phyloP scores from a whole-genome alignment of 768 basidiomycete genomes.

The Podaxis sp. region DNA sequence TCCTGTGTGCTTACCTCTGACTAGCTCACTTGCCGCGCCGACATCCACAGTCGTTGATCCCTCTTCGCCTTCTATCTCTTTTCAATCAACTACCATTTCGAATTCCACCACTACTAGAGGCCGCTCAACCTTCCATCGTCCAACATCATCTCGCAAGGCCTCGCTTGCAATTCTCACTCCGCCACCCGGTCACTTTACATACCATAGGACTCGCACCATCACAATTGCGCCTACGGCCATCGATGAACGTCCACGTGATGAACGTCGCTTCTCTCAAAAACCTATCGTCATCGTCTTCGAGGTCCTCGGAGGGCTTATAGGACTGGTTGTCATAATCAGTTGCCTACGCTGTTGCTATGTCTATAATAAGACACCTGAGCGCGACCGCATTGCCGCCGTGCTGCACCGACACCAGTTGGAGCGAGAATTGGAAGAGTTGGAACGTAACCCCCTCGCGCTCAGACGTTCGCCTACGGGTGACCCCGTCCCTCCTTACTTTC shows the following conservation, averaged over 20 bases:
- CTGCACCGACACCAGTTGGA: conserved; percentile 46
- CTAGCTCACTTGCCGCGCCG: conserved; percentile 1
- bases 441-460: conserved; percentile 31
- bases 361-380: conserved; percentile 43
- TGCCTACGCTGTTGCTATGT: conserved; percentile 40
- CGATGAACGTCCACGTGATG: conserved; percentile 2
- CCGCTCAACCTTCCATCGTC: conserved; percentile 5
- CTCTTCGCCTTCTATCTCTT: neutral
- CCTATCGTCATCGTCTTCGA: conserved; percentile 43
- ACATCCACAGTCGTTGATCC: neutral
- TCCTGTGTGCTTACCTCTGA: neutral
- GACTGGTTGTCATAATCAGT: conserved; percentile 30
- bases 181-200: conserved; percentile 7
- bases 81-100: neutral
- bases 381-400: conserved; percentile 41
- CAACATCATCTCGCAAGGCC: conserved; percentile 7
- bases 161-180: conserved; percentile 7
- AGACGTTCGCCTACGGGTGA: conserved; percentile 32
- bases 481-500: conserved; percentile 52
- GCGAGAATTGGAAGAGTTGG: conserved; percentile 48
- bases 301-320: conserved; percentile 41
- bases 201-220: conserved; percentile 7
- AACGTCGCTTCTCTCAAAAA: conserved; percentile 22
- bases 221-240: conserved; percentile 15
- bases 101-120: neutral